Percentiles rank a stretch among this genome's conserved stretches.
Conservation (phyloP, 140 eudicot genomes). For the Erigeron philadelphicus region DNA sequence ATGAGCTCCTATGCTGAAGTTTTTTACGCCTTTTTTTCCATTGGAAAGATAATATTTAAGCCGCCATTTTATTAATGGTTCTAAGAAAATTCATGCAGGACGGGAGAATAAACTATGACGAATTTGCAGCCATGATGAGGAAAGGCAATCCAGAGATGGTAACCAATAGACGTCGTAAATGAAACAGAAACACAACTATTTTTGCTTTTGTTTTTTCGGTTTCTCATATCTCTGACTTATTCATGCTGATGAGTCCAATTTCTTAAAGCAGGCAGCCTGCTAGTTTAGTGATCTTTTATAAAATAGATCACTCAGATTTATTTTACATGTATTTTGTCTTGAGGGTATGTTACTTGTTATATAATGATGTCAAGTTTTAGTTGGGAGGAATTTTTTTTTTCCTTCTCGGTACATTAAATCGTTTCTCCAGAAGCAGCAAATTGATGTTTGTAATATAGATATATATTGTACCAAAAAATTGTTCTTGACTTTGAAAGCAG, state of each 20-base stretch:
- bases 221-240: background rate
- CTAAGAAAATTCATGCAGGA: slow-evolving; percentile 44
- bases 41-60: background rate
- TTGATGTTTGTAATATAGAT: slow-evolving; percentile 14
- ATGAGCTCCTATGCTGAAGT: background rate
- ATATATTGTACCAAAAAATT: background rate
- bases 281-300: slow-evolving; percentile 10
- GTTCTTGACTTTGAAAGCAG: slow-evolving; percentile 4
- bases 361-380: background rate
- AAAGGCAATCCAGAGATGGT: slow-evolving; percentile 71
- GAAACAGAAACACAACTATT: slow-evolving; percentile 14
- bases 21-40: background rate
- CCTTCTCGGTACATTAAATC: background rate
- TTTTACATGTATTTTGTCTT: background rate
- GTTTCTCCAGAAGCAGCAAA: slow-evolving; percentile 22
- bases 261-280: slow-evolving; percentile 15
- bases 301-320: slow-evolving; percentile 9
- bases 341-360: slow-evolving; percentile 4
- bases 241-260: slow-evolving; percentile 15
- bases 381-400: slow-evolving; percentile 6
- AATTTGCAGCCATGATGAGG: slow-evolving; percentile 83
- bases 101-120: slow-evolving; percentile 73
- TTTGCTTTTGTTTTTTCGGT: slow-evolving; percentile 2
- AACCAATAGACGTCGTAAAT: slow-evolving; percentile 63
- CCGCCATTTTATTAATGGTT: background rate